phyloP scores from a whole-genome alignment of 495 filamentous ascomycete species.

The Aspergillus sclerotiicarbonarius region DNA sequence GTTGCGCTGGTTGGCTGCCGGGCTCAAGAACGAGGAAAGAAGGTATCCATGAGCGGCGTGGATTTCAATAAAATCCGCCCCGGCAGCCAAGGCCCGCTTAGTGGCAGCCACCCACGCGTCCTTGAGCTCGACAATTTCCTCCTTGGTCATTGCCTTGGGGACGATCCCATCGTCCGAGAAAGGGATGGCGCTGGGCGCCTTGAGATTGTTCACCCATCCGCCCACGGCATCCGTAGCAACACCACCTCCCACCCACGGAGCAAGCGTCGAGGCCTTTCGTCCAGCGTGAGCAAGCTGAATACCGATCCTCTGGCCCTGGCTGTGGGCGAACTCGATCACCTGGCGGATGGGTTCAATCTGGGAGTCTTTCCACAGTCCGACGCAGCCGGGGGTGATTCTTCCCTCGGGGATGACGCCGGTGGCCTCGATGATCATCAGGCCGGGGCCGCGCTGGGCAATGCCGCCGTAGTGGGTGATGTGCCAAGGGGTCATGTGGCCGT shows the following conservation, averaged over 20 bases:
- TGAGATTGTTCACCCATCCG: constrained; percentile 62
- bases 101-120: constrained; percentile 52
- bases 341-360: constrained; percentile 61
- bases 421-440: constrained; percentile 68
- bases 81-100: constrained; percentile 41
- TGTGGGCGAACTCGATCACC: constrained; percentile 67
- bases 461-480: constrained; percentile 57
- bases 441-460: constrained; percentile 62
- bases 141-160: constrained; percentile 14
- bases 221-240: constrained; percentile 52
- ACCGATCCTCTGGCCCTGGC: constrained; percentile 66
- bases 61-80: constrained; percentile 15
- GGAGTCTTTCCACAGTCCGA: constrained; percentile 69
- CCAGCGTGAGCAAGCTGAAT: constrained; percentile 74
- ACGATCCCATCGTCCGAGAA: constrained; percentile 47
- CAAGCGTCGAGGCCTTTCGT: constrained; percentile 66
- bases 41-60: constrained; percentile 19
- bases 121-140: constrained; percentile 50
- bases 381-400: constrained; percentile 68
- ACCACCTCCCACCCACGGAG: constrained; percentile 57
- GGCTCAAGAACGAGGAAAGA: constrained; percentile 16
- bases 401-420: constrained; percentile 67
- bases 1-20: constrained; percentile 10
- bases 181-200: constrained; percentile 50
- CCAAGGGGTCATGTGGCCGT: constrained; percentile 61